Evolutionary conservation across 768 basidiomycete genomes (phyloP).

Genomic region (Pleurotus platypus): DNA sequence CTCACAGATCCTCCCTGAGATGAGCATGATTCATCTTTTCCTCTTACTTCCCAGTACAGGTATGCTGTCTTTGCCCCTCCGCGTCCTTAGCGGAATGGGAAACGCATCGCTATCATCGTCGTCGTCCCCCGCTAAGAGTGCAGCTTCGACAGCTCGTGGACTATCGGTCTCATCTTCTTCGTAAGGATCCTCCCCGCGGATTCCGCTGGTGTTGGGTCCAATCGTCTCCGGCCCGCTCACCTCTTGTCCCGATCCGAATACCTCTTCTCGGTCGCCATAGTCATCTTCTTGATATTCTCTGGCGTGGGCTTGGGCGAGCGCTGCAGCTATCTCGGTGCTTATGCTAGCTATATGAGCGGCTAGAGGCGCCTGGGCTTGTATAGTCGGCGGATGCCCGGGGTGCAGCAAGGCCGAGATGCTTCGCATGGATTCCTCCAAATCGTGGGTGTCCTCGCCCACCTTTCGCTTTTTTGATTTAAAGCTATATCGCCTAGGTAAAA

Average conservation of each 20-base stretch:
- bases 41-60: conserved; percentile 54
- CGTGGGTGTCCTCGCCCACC: conserved; percentile 50
- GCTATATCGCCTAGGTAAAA: conserved; percentile 58
- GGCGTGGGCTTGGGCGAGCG: conserved; percentile 71
- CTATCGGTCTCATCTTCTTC: conserved; percentile 7
- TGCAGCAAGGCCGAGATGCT: conserved; percentile 72
- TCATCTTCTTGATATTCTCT: conserved; percentile 57
- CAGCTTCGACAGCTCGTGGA: background rate
- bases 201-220: conserved; percentile 60
- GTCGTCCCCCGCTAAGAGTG: conserved; percentile 35
- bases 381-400: conserved; percentile 32
- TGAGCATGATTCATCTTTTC: conserved; percentile 45
- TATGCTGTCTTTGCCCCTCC: conserved; percentile 56
- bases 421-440: conserved; percentile 69
- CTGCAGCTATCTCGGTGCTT: conserved; percentile 77
- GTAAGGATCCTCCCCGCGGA: conserved; percentile 39
- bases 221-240: conserved; percentile 45
- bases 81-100: conserved; percentile 65
- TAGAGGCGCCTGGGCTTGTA: conserved; percentile 42
- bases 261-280: conserved; percentile 47
- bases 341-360: conserved; percentile 73
- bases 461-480: conserved; percentile 74
- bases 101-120: conserved; percentile 76
- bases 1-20: background rate
- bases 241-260: conserved; percentile 50